Base-by-base conservation (phyloP, 768 basidiomycete species). In the Lentinula guzmanii region DNA sequence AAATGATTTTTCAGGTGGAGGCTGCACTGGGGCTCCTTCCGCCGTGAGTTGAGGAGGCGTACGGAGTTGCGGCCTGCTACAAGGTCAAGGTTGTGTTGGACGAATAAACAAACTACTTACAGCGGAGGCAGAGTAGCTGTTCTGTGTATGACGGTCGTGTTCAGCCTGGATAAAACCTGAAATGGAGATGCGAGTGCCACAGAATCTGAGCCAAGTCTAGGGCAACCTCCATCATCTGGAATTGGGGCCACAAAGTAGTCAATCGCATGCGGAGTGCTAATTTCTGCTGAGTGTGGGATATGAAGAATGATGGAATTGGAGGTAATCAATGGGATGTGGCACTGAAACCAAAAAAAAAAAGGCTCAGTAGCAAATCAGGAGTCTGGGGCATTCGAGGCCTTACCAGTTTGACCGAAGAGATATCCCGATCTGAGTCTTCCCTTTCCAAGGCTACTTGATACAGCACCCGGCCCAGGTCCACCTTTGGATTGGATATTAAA, bases 361-460 rank as follows among this genome's bases (percentile, higher is more conserved):
- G 42, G 31, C 55, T 62, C 43, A 67, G 45, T 63, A 50, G 18
- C 31, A 3, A 4, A 58, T 21, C 3, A 39, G 34, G 9, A 42
- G 45, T 41, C 58, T 60, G 33, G 58, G 45, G 43, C 58, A 39
- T 4, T 51, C 58, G 58, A 60, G 58, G 35, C 41, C 42, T 64
- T 62, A 89, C 86, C 59, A 79, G 77, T 72, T 86, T 86, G 54
- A 88, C 84, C 37, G 86, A 83, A 0, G 83, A 84, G 51, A 83
- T 71, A 67, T 80, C 79, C 80, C 84, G 86, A 65, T 80, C 77
- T 61, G 79, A 78, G 21, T 69, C 70, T 24, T 74, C 75, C 42
- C 75, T 81, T 54, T 82, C 76, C 64, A 93, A 75, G 50, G 91
- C 88, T 51, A 93, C 73, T 74, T 93, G 90, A 71, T 92, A 92